Evolutionary conservation across 225 moss, liverwort and hornwort species (phyloP).

Genomic region (Lunularia cruciata): DNA sequence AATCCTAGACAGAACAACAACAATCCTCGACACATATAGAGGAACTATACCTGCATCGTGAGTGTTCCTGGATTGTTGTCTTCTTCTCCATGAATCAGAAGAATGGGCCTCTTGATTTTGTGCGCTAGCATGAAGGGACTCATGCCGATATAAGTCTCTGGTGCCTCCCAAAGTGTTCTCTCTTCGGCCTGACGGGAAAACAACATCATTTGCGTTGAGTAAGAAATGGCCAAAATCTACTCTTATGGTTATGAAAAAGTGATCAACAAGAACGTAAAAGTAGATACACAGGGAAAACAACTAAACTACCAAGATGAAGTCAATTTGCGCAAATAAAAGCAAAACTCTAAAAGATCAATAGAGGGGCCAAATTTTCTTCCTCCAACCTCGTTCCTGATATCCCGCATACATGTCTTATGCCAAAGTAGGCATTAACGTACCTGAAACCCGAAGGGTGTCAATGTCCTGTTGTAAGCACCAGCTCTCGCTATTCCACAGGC

Average conservation of each 20-base stretch:
- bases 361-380: too few relatives aligned
- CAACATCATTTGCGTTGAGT: neutral
- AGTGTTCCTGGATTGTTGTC: constrained; percentile 94
- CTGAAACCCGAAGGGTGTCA: constrained; percentile 99
- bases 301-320: too few relatives aligned
- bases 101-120: constrained; percentile 84
- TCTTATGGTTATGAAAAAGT: too few relatives aligned
- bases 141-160: constrained; percentile 93
- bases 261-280: too few relatives aligned
- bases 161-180: constrained; percentile 91
- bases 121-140: constrained; percentile 95
- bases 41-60: constrained; percentile 77
- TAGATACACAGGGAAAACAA: too few relatives aligned
- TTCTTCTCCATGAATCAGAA: constrained; percentile 93
- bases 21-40: neutral
- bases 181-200: constrained; percentile 72
- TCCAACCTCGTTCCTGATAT: too few relatives aligned
- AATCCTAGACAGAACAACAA: too few relatives aligned
- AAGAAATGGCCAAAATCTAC: neutral
- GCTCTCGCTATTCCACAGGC: constrained; percentile 93
- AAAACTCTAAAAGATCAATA: too few relatives aligned
- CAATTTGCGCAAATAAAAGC: too few relatives aligned
- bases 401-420: too few relatives aligned
- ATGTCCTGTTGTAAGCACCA: constrained; percentile 93
- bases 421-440: constrained; percentile 33